Evolutionary conservation across 257 asterid genomes (phyloP), one percentile per base, ranked within the genome.

Genomic region (Thymus mandschuricus): DNA sequence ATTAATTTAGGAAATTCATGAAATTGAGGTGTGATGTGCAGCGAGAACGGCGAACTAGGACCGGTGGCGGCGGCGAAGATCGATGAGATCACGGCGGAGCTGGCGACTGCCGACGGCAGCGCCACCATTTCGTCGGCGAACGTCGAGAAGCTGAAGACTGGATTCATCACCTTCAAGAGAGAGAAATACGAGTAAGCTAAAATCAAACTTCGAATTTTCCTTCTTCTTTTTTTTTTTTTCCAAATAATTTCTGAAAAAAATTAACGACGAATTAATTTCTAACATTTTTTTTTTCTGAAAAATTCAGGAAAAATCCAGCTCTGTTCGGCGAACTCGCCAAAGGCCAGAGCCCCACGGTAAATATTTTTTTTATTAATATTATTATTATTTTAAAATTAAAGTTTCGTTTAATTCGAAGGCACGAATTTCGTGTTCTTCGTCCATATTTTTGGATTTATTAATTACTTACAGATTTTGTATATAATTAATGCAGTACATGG

Each of bases 281-380:
- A 29, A 70, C 21, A 41, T 45, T 8, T 13, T 1, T 10, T 3
- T 46, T 13, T 2, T 33, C 9, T 65, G 30, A 33, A 72, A 3
- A 72, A 10, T 38, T 44, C 89, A 94, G 97, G 81, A 86, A 77
- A 38, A 77, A 89, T 44, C 96, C 97, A 69, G 88, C 79, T 41
- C 73, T 89, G 81, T 87, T 76, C 35, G 81, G 74, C 5, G 97
- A 94, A 70, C 96, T 94, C 64, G 81, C 97, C 70, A 85, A 82
- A 72, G 99, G 99, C 74, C 97, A 94, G 87, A 84, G 92, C 71
- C 97, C 99, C 59, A 83, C 79, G 96, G 98, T 88, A 80, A 73
- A 8, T n/a, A 41, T 3, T 56, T 30, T 1, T 30, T 56, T 1
- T 55, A 7, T 8, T 29, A 21, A 21, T 21, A 21, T 29, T 10